Evolutionary conservation across 2,329 filamentous ascomycete genomes (phyloP).

Genomic region (Fusarium gaditjirri): DNA sequence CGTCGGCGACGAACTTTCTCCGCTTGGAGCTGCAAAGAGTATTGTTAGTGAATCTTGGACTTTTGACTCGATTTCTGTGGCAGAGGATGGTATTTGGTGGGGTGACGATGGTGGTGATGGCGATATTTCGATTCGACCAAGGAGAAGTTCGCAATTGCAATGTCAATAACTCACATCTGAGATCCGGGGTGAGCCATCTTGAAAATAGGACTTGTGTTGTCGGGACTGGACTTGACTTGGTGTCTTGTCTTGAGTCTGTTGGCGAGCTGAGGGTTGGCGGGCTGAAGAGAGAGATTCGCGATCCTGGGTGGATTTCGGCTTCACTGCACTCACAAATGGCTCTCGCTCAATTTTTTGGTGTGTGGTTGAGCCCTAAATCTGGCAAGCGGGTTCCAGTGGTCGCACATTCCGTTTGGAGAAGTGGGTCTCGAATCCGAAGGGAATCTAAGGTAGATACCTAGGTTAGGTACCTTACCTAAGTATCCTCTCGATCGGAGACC

Average conservation of each 20-base stretch:
- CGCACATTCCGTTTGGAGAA: slow-evolving; percentile 13
- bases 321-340: slow-evolving; percentile 37
- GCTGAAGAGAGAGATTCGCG: slow-evolving; percentile 47
- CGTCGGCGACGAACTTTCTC: slow-evolving; percentile 96
- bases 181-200: slow-evolving; percentile 70
- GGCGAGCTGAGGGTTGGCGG: slow-evolving; percentile 52
- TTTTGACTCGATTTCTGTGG: neutral
- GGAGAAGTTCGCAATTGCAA: slow-evolving; percentile 1
- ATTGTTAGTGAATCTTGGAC: slow-evolving; percentile 33
- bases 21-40: slow-evolving; percentile 77
- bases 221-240: slow-evolving; percentile 43
- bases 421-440: neutral
- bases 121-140: slow-evolving; percentile 1
- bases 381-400: slow-evolving; percentile 18
- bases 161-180: slow-evolving; percentile 67
- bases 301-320: slow-evolving; percentile 46
- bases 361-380: slow-evolving; percentile 50
- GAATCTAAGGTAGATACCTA: too few relatives aligned
- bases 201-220: slow-evolving; percentile 49
- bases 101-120: slow-evolving; percentile 6
- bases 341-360: slow-evolving; percentile 46
- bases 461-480: neutral
- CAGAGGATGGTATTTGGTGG: slow-evolving; percentile 16
- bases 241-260: slow-evolving; percentile 42
- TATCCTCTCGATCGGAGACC: neutral